Evolutionary conservation across 805 yeast species (phyloP).

Genomic region (Candida loeiensis): DNA sequence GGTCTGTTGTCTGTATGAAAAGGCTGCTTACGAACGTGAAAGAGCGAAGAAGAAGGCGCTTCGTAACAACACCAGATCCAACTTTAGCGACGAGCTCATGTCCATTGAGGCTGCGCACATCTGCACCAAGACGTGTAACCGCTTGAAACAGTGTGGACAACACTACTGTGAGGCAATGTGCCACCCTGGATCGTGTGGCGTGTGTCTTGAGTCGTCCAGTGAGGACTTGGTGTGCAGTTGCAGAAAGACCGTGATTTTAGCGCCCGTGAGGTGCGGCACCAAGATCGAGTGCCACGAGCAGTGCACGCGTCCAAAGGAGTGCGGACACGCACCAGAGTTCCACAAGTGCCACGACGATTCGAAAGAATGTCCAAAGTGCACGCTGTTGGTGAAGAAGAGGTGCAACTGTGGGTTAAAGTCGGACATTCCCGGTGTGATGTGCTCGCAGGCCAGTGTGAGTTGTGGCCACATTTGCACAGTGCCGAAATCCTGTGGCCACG

Average conservation of each 20-base stretch:
- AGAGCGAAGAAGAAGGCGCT: conserved; percentile 49
- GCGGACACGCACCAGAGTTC: conserved; percentile 70
- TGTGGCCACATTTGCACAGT: conserved; percentile 47
- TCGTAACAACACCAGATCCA: conserved; percentile 41
- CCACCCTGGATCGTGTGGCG: conserved; percentile 76
- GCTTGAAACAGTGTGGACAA: conserved; percentile 53
- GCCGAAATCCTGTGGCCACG: conserved; percentile 38
- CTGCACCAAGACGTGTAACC: conserved; percentile 65
- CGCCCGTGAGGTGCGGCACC: conserved; percentile 86
- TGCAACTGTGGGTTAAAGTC: conserved; percentile 60
- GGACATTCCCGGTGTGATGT: conserved; percentile 57
- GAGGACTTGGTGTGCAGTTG: conserved; percentile 79
- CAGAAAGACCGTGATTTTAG: conserved; percentile 71
- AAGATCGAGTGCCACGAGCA: conserved; percentile 58
- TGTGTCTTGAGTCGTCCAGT: conserved; percentile 76
- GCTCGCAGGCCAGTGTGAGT: conserved; percentile 65
- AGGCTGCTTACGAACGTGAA: conserved; percentile 53
- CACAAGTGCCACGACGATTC: conserved; percentile 76
- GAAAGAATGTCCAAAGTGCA: conserved; percentile 72
- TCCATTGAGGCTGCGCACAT: conserved; percentile 69
- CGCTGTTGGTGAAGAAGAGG: conserved; percentile 47
- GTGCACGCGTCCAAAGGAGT: conserved; percentile 53
- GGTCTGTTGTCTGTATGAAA: conserved; percentile 69
- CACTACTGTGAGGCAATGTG: conserved; percentile 71
- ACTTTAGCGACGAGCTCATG: conserved; percentile 49